Evolutionary conservation across 257 asterid genomes (phyloP).

Genomic region (Capsicum chinense): DNA sequence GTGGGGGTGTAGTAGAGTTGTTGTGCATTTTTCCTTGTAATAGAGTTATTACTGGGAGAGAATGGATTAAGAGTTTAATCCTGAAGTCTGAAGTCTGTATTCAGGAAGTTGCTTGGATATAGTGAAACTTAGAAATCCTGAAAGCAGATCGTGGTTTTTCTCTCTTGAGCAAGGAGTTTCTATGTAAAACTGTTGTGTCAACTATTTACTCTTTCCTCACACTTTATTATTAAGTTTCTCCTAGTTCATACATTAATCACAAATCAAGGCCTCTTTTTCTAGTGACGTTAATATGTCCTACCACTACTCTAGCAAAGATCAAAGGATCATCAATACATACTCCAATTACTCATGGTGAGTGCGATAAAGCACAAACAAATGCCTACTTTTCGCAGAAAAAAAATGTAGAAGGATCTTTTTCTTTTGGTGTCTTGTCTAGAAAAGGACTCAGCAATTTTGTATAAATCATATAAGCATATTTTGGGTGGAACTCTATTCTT

Average conservation of each 20-base stretch:
- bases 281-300: neutral
- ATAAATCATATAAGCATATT: neutral
- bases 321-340: neutral
- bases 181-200: too few relatives aligned
- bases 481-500: neutral
- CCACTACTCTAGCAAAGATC: neutral
- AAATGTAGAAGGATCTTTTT: neutral
- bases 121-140: too few relatives aligned
- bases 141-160: too few relatives aligned
- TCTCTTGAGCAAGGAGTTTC: too few relatives aligned
- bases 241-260: neutral
- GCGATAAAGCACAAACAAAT: neutral
- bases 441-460: neutral
- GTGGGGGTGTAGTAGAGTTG: too few relatives aligned
- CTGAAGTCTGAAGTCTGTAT: too few relatives aligned
- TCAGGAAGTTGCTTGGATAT: too few relatives aligned
- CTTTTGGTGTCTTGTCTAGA: neutral
- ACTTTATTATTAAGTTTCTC: too few relatives aligned
- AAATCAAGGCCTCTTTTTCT: neutral
- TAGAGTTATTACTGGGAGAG: too few relatives aligned
- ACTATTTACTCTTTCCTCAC: too few relatives aligned
- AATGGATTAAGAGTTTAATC: too few relatives aligned
- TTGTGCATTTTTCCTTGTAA: too few relatives aligned
- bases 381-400: neutral
- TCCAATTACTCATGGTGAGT: neutral